Conservation (phyloP, 2,329 filamentous ascomycete species). For the Mycosphaerella arachidis region DNA sequence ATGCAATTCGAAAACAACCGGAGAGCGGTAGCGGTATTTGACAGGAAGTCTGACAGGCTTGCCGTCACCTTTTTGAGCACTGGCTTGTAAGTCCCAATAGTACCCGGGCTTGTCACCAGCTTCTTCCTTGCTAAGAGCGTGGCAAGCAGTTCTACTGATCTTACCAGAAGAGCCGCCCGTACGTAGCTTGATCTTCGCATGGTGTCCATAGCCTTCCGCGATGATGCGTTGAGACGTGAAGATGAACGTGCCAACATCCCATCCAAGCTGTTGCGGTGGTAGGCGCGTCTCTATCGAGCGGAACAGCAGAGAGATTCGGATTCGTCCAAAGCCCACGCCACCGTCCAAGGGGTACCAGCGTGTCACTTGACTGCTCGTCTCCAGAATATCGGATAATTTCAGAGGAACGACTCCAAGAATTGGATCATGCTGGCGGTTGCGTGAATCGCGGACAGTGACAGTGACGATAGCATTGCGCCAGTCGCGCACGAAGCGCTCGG, state of each 20-base stretch:
- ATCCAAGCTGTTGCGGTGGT: slow-evolving; percentile 80
- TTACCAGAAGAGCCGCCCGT: slow-evolving; percentile 79
- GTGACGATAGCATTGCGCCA: slow-evolving; percentile 87
- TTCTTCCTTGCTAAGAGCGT: slow-evolving; percentile 47
- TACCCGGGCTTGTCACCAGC: slow-evolving; percentile 48
- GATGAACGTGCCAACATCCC: slow-evolving; percentile 93
- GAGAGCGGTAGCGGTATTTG: slow-evolving; percentile 83
- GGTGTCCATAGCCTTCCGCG: slow-evolving; percentile 57
- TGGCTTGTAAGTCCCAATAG: slow-evolving; percentile 51
- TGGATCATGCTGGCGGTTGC: slow-evolving; percentile 88
- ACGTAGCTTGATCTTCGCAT: slow-evolving; percentile 67
- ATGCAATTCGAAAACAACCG: slow-evolving; percentile 84
- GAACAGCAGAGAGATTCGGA: slow-evolving; percentile 85
- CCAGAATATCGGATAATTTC: slow-evolving; percentile 80
- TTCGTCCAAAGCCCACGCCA: slow-evolving; percentile 81
- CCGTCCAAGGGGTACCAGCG: slow-evolving; percentile 96
- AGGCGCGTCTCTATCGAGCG: slow-evolving; percentile 81
- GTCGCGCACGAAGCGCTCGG: slow-evolving; percentile 86
- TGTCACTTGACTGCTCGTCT: slow-evolving; percentile 79
- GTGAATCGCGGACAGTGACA: slow-evolving; percentile 79
- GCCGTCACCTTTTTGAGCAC: slow-evolving; percentile 39
- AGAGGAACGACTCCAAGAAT: slow-evolving; percentile 89
- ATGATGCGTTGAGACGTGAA: slow-evolving; percentile 69
- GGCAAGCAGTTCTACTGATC: slow-evolving; percentile 61
- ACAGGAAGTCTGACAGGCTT: slow-evolving; percentile 74